A percentile compares a stretch with the other conserved stretches of the same genome.
Evolutionary conservation across 495 filamentous ascomycete genomes (phyloP).

Genomic region (Acidiella bohemica): DNA sequence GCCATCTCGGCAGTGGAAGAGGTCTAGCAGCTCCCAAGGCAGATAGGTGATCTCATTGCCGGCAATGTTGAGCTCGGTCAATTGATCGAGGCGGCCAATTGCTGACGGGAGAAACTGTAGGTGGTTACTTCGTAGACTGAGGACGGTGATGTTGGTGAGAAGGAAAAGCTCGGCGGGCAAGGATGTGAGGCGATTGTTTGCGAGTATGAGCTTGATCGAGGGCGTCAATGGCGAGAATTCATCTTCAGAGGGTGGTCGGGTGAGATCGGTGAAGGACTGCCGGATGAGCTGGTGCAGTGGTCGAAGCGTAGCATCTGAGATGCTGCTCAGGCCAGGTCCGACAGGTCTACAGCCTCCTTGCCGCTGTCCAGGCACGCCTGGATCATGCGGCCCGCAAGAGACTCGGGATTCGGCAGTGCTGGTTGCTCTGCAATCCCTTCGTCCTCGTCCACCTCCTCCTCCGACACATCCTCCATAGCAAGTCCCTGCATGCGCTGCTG

Average conservation of each 20-base stretch:
- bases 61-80: slow-evolving; percentile 56
- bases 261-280: slow-evolving; percentile 28
- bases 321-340: slow-evolving; percentile 23
- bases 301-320: slow-evolving; percentile 35
- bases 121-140: slow-evolving; percentile 60
- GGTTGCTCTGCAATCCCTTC: slow-evolving; percentile 26
- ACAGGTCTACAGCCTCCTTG: slow-evolving; percentile 10
- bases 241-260: slow-evolving; percentile 33
- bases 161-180: slow-evolving; percentile 41
- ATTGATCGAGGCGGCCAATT: slow-evolving; percentile 48
- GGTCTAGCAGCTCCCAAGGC: slow-evolving; percentile 54
- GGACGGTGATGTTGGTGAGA: slow-evolving; percentile 46
- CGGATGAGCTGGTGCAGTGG: slow-evolving; percentile 47
- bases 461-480: slow-evolving; percentile 9
- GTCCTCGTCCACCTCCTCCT: slow-evolving; percentile 21
- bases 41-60: slow-evolving; percentile 55
- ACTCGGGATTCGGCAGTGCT: slow-evolving; percentile 10
- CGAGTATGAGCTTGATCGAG: slow-evolving; percentile 49
- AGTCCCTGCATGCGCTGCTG: slow-evolving; percentile 8
- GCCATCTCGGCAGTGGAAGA: too few relatives aligned
- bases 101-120: slow-evolving; percentile 49
- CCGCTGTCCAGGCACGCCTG: slow-evolving; percentile 43
- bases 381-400: slow-evolving; percentile 23
- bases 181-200: slow-evolving; percentile 42
- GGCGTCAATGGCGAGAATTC: slow-evolving; percentile 39